phyloP scores from a whole-genome alignment of 768 basidiomycete genomes.

The Artomyces pyxidatus region DNA sequence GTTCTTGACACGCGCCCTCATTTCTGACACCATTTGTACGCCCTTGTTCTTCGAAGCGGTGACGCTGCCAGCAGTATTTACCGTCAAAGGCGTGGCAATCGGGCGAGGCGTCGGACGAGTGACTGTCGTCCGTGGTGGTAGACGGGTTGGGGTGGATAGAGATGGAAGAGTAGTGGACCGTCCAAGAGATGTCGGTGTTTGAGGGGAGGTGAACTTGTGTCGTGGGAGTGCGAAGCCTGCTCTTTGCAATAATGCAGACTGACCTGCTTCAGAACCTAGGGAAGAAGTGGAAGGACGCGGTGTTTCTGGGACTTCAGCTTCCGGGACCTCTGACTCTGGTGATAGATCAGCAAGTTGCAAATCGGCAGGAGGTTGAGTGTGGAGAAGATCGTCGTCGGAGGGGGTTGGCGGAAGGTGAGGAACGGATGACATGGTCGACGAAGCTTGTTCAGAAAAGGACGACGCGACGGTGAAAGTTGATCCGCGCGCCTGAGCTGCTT shows the following conservation, averaged over 20 bases:
- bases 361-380: constrained; percentile 50
- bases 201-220: constrained; percentile 31
- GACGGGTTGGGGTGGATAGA: constrained; percentile 36
- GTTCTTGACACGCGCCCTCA: constrained; percentile 77
- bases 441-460: constrained; percentile 20
- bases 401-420: constrained; percentile 18
- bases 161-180: constrained; percentile 49
- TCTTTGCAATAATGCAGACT: constrained; percentile 42
- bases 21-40: constrained; percentile 89
- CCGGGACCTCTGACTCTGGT: constrained; percentile 20
- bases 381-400: constrained; percentile 54
- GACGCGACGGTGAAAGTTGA: constrained; percentile 14
- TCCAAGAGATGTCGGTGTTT: constrained; percentile 38
- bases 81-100: constrained; percentile 26
- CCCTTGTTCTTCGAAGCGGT: constrained; percentile 67
- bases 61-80: constrained; percentile 22
- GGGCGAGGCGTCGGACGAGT: constrained; percentile 21
- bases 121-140: constrained; percentile 36
- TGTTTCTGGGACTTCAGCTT: constrained; percentile 3
- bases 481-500: constrained; percentile 28
- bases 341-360: constrained; percentile 52
- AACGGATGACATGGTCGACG: constrained; percentile 26
- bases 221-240: constrained; percentile 36
- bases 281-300: constrained; percentile 13
- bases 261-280: constrained; percentile 26